Base-by-base conservation (phyloP, 306 rosid species). In the Cucumis cinereus region DNA sequence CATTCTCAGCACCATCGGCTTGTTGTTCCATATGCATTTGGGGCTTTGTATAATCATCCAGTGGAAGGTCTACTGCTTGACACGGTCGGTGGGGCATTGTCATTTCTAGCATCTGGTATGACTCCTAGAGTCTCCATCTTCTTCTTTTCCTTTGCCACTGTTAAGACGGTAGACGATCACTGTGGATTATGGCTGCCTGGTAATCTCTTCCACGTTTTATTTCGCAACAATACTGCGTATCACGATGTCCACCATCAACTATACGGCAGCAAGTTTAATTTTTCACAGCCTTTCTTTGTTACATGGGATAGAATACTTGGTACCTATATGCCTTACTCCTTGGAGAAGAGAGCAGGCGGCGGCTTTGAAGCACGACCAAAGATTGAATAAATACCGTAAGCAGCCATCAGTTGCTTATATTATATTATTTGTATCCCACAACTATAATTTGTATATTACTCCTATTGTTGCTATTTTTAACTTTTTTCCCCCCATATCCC, bases 221-320 rank as follows among this genome's bases (percentile, higher is more conserved):
- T 93, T 82, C 89, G 88, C 84, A 91, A 93, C 55, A 93, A 93
- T 69, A 88, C 96, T 30, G 96, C 98, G n/a, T 93, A 93, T 81
- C 97, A 91, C 84, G 98, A 93, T 76, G 83, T 93, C 56, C 98
- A 93, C 59, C 98, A 93, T 82, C 98, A 93, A 81, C 90, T 93
- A 19, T 90, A 89, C 66, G 98, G 98, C 23, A 79, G 87, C 58
- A 93, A 89, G 77, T 91, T 89, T 82, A 93, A 89, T 74, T 93
- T 88, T 78, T 91, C 97, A 35, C 98, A 93, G 70, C 97, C 98
- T 36, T 93, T 93, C 84, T 93, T 93, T 77, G 85, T 88, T n/a
- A 77, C 88, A 76, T 93, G 97, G 98, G 97, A 93, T 81, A 91
- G 80, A 79, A 77, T 91, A 75, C 90, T 91, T 1, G 96, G 93